Conservation (phyloP, 192 early-diverging fungal genomes). For the Backusella luteola region DNA sequence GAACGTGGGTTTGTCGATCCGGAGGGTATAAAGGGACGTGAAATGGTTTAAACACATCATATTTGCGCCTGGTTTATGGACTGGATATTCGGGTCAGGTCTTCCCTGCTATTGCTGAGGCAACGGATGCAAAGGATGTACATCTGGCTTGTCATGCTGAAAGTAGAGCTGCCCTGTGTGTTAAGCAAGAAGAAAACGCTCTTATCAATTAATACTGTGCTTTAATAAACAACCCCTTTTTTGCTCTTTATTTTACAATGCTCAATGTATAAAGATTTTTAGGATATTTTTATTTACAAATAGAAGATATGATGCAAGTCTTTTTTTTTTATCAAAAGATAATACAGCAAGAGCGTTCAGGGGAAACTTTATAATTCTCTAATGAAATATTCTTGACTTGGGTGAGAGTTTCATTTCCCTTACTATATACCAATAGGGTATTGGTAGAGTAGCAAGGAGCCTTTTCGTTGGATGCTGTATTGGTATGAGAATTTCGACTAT, state of each 20-base stretch:
- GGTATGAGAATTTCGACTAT: not conserved
- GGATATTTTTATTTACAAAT: not conserved
- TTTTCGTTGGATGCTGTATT: not conserved
- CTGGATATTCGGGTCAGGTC: constrained; percentile 34
- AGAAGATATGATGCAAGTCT: not conserved
- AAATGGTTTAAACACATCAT: constrained; percentile 66
- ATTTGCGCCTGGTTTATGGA: constrained; percentile 54
- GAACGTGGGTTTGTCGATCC: constrained; percentile 60
- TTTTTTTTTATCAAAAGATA: not conserved
- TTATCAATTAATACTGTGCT: not conserved
- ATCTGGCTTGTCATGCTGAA: constrained; percentile 20
- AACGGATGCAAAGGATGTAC: constrained; percentile 22
- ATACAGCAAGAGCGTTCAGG: not conserved
- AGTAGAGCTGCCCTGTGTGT: constrained; percentile 27
- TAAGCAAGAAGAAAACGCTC: constrained; percentile 9
- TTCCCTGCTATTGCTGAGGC: constrained; percentile 34
- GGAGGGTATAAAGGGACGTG: constrained; percentile 45
- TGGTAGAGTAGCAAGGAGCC: not conserved
- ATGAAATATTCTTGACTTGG: not conserved
- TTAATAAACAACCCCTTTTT: not conserved
- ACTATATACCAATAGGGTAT: not conserved
- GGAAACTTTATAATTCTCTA: not conserved
- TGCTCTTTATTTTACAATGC: not conserved
- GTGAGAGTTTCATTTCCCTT: not conserved
- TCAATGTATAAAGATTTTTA: not conserved